Evolutionary conservation across 2,329 filamentous ascomycete species (phyloP).

Genomic region (Colletotrichum melonis): DNA sequence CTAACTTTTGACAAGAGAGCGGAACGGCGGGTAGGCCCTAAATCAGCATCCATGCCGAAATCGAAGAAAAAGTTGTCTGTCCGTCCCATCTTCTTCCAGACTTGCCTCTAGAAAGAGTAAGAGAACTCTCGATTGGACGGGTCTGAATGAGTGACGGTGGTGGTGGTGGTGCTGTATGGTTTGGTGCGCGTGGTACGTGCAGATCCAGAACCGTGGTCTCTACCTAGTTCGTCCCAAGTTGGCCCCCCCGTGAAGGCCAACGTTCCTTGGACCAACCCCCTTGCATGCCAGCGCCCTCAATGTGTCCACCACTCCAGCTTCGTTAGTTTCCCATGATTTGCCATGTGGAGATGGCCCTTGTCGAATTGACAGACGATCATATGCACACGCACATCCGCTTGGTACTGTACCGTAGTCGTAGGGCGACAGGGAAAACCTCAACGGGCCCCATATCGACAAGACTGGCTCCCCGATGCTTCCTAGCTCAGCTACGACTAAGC

Average conservation of each 20-base stretch:
- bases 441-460: not conserved
- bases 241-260: conserved; percentile 18
- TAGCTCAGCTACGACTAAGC: not conserved
- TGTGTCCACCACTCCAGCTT: conserved; percentile 24
- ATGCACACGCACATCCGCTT: not conserved
- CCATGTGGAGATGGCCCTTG: conserved; percentile 28
- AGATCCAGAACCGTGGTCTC: conserved; percentile 2
- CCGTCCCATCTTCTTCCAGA: not conserved
- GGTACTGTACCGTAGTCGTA: not conserved
- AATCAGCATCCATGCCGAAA: not conserved
- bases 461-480: not conserved
- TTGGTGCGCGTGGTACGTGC: not conserved
- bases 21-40: too few species aligned
- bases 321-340: conserved; percentile 7
- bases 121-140: not conserved
- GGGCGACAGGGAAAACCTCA: conserved; percentile 23
- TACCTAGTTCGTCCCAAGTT: conserved; percentile 6
- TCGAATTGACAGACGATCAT: conserved; percentile 7
- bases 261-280: conserved; percentile 28
- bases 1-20: too few species aligned
- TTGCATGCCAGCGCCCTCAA: conserved; percentile 27
- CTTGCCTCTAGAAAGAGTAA: not conserved
- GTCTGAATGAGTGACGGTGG: not conserved
- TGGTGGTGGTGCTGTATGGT: not conserved
- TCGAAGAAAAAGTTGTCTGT: not conserved